phyloP scores from a whole-genome alignment of 2,329 filamentous ascomycete genomes.

The Clarireedia monteithiana region DNA sequence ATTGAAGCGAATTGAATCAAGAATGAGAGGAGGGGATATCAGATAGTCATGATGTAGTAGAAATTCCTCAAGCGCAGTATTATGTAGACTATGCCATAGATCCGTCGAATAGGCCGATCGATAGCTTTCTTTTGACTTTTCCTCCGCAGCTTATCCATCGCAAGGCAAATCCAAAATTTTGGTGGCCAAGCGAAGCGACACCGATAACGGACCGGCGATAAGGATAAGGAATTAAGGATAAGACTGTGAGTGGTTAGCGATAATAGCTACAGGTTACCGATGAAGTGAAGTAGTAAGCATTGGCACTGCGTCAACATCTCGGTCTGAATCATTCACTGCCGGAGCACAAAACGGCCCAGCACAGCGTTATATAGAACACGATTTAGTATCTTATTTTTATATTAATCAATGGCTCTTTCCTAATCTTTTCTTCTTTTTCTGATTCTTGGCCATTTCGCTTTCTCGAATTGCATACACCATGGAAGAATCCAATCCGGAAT shows the following conservation, averaged over 20 bases:
- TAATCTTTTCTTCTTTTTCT: background rate
- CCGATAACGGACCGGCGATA: slow-evolving; percentile 5
- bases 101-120: background rate
- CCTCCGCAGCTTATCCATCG: no score
- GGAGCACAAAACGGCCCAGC: no score
- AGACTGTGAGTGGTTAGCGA: slow-evolving; percentile 7
- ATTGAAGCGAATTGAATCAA: background rate
- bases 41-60: background rate
- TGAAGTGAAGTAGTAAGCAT: no score
- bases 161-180: background rate
- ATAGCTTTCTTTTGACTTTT: no score
- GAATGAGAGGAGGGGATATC: background rate
- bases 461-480: slow-evolving; percentile 10
- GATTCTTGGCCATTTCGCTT: no score
- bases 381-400: no score
- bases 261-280: background rate
- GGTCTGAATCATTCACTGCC: background rate
- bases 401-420: background rate
- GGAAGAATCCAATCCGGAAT: slow-evolving; percentile 54
- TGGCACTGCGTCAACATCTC: background rate
- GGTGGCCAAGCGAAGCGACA: background rate
- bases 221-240: background rate
- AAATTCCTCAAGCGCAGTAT: background rate
- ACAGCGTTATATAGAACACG: no score
- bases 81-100: background rate